These are phyloP conservation scores for Candida neerlandica DNA, from an alignment of 1,139 yeast genomes.

Conservation along the genomic window DNA sequence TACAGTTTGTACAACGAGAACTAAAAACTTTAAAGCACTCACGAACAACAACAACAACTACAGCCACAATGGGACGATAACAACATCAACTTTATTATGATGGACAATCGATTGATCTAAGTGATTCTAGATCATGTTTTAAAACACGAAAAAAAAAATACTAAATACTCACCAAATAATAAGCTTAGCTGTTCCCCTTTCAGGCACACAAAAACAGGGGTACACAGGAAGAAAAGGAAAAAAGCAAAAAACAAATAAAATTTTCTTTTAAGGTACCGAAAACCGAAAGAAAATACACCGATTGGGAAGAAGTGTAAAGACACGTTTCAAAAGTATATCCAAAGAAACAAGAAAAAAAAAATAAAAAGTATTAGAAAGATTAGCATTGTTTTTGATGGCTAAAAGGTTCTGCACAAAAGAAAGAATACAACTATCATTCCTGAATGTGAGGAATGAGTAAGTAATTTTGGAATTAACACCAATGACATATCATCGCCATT, in stretches of 20 bases:
- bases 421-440: not conserved
- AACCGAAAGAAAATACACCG: not conserved
- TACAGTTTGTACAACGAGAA: not conserved
- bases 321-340: not conserved
- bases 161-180: not conserved
- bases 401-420: not conserved
- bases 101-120: too few relatives aligned
- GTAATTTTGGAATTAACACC: too few relatives aligned
- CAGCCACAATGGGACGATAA: not conserved
- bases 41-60: not conserved
- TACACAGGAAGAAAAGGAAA: not conserved
- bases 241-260: not conserved
- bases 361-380: not conserved
- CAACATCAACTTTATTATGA: not conserved
- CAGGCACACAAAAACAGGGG: not conserved
- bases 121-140: conserved; percentile 1
- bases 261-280: not conserved
- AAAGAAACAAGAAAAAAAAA: not conserved
- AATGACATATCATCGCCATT: too few relatives aligned
- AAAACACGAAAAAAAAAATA: not conserved
- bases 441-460: not conserved
- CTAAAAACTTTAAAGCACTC: not conserved
- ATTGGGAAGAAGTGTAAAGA: not conserved
- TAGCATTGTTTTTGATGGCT: not conserved
- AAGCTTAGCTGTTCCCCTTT: not conserved